Conservation (phyloP, 2,329 filamentous ascomycete genomes). For the Cercospora sp. region DNA sequence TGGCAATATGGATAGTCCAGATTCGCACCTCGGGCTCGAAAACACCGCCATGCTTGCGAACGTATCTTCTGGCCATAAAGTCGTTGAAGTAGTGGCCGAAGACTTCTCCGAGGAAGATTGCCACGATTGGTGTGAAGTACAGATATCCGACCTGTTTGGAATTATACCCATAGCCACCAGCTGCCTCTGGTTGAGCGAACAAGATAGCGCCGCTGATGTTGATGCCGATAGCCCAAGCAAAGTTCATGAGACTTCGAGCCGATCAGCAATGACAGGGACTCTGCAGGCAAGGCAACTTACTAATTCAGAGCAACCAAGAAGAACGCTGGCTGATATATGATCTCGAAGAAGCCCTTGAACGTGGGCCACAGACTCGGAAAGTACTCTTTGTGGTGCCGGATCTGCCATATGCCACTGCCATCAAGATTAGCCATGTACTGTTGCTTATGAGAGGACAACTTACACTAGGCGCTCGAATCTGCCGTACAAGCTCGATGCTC, state of each 20-base stretch:
- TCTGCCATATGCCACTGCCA: constrained; percentile 21
- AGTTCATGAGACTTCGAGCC: constrained; percentile 9
- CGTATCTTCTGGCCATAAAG: constrained; percentile 23
- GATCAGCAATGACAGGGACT: neutral
- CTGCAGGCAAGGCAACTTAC: constrained; percentile 13
- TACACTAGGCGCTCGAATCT: neutral
- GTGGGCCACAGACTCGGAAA: constrained; percentile 1
- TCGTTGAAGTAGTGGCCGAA: constrained; percentile 37
- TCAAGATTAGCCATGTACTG: constrained; percentile 1
- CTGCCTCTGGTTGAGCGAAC: constrained; percentile 24
- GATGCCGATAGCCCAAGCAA: constrained; percentile 33
- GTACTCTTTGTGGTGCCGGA: constrained; percentile 12
- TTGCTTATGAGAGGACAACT: neutral
- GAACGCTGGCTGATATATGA: neutral
- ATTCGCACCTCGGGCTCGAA: constrained; percentile 20
- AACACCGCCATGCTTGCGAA: neutral
- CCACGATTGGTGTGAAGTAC: constrained; percentile 38
- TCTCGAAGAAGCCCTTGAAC: neutral
- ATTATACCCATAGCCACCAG: constrained; percentile 22
- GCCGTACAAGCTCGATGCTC: constrained; percentile 11
- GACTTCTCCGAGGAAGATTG: constrained; percentile 30
- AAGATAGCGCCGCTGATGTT: constrained; percentile 30
- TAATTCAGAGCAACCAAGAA: constrained; percentile 9
- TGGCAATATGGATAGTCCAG: constrained; percentile 15
- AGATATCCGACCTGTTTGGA: constrained; percentile 23